Percentiles rank a stretch among this genome's conserved stretches.
phyloP scores from a whole-genome alignment of 2,329 filamentous ascomycete species.

The Emydomyces testavorans region DNA sequence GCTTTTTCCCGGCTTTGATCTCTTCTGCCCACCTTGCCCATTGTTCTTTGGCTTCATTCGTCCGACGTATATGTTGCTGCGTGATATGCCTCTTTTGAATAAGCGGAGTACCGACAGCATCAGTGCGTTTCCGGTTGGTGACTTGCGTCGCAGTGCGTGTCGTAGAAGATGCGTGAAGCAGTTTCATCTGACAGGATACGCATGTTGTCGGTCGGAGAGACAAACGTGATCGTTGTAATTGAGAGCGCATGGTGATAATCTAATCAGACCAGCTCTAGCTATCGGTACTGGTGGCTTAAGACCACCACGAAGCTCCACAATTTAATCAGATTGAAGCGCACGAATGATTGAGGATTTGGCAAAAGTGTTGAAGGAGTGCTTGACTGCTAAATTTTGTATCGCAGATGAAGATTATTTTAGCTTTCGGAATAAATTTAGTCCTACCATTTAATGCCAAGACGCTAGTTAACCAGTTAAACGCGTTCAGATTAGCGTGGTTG shows the following conservation, averaged over 20 bases:
- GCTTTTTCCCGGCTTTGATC: conserved; percentile 34
- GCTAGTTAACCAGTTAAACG: no score
- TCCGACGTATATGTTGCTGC: conserved; percentile 27
- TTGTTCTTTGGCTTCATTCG: conserved; percentile 31
- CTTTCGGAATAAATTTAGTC: neutral
- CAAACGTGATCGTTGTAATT: neutral
- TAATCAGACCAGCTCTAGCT: no score
- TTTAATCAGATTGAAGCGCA: neutral
- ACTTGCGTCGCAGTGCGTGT: no score
- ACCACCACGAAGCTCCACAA: neutral
- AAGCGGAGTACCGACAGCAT: neutral
- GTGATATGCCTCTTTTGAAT: conserved; percentile 28
- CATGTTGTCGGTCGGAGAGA: neutral
- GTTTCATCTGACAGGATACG: neutral
- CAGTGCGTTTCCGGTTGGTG: neutral
- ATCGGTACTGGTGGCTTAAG: neutral
- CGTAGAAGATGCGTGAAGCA: neutral
- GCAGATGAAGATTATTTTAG: neutral
- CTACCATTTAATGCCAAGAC: no score
- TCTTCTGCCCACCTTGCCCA: conserved; percentile 33
- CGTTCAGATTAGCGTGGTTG: no score
- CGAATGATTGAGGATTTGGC: neutral
- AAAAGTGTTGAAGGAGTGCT: neutral
- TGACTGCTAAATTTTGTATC: neutral
- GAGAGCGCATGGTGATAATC: neutral